These are phyloP conservation scores for Ophiocordyceps australis DNA, from an alignment of 2,329 filamentous ascomycete genomes.

Conservation along the genomic window DNA sequence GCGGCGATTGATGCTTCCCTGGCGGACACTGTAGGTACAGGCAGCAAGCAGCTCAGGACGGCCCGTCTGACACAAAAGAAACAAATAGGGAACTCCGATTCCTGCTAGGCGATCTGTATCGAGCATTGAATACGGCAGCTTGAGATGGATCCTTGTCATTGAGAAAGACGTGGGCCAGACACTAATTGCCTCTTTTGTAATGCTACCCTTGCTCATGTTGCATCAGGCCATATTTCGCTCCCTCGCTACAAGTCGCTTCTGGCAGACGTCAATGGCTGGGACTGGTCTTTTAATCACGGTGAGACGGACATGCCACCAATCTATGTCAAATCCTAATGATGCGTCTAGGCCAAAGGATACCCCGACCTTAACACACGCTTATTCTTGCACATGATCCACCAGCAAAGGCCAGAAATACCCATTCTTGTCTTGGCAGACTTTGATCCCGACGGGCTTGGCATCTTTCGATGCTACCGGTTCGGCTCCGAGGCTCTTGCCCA, in stretches of 20 bases:
- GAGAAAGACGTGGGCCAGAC: conserved; percentile 76
- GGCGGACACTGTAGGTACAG: conserved; percentile 10
- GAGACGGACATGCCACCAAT: conserved; percentile 2
- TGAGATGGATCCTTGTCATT: conserved; percentile 52
- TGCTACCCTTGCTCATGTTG: conserved; percentile 1
- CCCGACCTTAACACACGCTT: conserved; percentile 54
- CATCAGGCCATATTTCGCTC: conserved; percentile 56
- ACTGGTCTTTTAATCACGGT: conserved; percentile 55
- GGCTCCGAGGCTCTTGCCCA: conserved; percentile 46
- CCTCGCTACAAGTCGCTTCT: conserved; percentile 37
- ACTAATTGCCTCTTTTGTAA: conserved; percentile 3
- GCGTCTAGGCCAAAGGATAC: conserved; percentile 56
- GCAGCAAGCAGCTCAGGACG: too few species aligned
- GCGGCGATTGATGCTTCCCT: conserved; percentile 14
- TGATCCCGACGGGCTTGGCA: conserved; percentile 59
- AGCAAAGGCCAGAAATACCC: conserved; percentile 26
- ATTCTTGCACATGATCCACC: conserved; percentile 39
- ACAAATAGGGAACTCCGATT: conserved; percentile 38
- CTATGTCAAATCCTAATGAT: neutral
- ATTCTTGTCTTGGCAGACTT: conserved; percentile 53
- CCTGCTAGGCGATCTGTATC: conserved; percentile 32
- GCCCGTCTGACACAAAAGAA: too few species aligned
- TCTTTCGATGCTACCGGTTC: conserved; percentile 55
- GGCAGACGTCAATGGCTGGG: conserved; percentile 25
- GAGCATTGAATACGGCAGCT: conserved; percentile 24